phyloP scores from a whole-genome alignment of 371 early-diverging fungal species.

The Chytridiales sp. region DNA sequence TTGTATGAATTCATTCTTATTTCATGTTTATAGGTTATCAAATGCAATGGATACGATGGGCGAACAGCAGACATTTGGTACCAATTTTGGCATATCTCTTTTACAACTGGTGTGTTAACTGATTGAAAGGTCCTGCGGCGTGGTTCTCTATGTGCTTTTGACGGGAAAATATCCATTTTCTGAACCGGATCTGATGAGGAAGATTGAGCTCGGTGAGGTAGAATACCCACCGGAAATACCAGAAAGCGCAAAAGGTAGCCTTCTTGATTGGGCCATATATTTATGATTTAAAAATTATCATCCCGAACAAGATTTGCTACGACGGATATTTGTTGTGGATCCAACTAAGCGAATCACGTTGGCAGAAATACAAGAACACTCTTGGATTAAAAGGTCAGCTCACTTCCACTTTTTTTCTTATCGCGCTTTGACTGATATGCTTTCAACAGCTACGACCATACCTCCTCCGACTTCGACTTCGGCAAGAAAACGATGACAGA shows the following conservation, averaged over 20 bases:
- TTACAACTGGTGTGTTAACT: not conserved
- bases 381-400: conserved; percentile 6
- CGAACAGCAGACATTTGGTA: conserved; percentile 15
- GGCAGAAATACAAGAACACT: not conserved
- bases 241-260: not conserved
- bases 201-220: conserved; percentile 3
- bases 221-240: conserved; percentile 7
- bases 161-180: conserved; percentile 3
- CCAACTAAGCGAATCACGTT: not conserved
- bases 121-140: conserved; percentile 7
- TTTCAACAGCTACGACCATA: too few relatives aligned
- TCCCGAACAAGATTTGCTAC: conserved; percentile 7
- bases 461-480: too few relatives aligned
- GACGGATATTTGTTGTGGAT: conserved; percentile 3
- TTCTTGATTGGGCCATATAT: not conserved
- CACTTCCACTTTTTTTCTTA: too few relatives aligned
- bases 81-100: not conserved
- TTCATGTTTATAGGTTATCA: not conserved
- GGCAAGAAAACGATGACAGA: too few relatives aligned
- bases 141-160: conserved; percentile 18
- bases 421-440: too few relatives aligned
- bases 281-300: not conserved
- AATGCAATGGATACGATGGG: conserved; percentile 10
- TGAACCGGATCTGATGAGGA: not conserved
- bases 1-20: too few relatives aligned